Percentiles rank a stretch among this genome's conserved stretches.
Evolutionary conservation across 148 eudicot species (phyloP).

Genomic region (Drosera capensis): DNA sequence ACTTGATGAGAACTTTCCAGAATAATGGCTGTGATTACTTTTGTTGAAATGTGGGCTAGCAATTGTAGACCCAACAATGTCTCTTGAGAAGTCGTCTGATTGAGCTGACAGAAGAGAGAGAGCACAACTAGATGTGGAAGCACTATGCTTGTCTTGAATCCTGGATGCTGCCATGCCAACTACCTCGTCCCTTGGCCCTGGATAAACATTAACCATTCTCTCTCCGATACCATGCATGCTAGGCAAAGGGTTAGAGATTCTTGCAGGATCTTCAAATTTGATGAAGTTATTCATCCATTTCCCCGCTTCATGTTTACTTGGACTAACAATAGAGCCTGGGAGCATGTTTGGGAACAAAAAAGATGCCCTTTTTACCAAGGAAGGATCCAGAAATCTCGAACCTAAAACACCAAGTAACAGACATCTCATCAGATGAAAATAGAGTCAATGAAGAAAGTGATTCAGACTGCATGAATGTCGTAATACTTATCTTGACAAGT

Average conservation of each 20-base stretch:
- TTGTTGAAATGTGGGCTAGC: conserved; percentile 6
- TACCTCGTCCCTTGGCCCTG: neutral
- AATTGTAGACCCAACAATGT: conserved; percentile 7
- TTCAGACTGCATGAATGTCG: neutral
- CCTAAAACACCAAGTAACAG: conserved; percentile 5
- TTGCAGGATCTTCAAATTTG: conserved; percentile 8
- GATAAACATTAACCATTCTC: neutral
- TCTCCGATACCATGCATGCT: neutral
- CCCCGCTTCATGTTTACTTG: conserved; percentile 10
- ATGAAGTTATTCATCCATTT: conserved; percentile 2
- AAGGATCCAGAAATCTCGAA: conserved; percentile 23
- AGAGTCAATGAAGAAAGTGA: neutral
- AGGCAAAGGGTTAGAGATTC: neutral
- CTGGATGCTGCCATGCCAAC: conserved; percentile 5
- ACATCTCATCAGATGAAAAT: neutral
- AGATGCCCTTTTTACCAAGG: conserved; percentile 22
- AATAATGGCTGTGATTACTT: conserved; percentile 4
- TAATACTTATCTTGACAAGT: no score
- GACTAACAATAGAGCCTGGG: conserved; percentile 12
- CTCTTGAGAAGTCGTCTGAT: conserved; percentile 20
- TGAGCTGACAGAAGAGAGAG: conserved; percentile 93
- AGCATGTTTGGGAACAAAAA: conserved; percentile 29
- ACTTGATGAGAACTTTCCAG: neutral
- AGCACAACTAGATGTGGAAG: conserved; percentile 33
- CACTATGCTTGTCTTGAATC: conserved; percentile 2